These are phyloP conservation scores for Paspalum vaginatum DNA, from an alignment of 176 grass and related monocot genomes.

Conservation along the genomic window DNA sequence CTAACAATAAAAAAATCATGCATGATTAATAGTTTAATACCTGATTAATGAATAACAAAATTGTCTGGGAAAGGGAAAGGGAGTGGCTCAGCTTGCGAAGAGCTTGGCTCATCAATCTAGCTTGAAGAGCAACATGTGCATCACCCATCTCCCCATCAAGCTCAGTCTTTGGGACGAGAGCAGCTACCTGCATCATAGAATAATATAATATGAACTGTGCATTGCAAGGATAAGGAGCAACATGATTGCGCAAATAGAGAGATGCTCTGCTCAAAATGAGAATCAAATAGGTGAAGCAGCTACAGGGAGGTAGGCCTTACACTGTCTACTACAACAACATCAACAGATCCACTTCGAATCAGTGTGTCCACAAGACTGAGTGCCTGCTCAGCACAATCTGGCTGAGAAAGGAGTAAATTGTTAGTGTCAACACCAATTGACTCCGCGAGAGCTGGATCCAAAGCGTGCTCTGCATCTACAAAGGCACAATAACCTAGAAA, in stretches of 20 bases:
- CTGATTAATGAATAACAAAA: conserved; percentile 97
- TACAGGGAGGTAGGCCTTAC: conserved; percentile 55
- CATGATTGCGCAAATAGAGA: conserved; percentile 18
- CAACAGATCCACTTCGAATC: conserved; percentile 96
- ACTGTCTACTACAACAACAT: conserved; percentile 99
- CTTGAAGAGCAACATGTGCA: conserved; percentile 93
- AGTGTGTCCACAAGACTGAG: conserved; percentile 94
- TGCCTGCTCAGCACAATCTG: conserved; percentile 91
- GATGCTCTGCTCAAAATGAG: not conserved
- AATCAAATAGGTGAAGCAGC: not conserved
- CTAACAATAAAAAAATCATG: not conserved
- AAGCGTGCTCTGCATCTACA: conserved; percentile 93
- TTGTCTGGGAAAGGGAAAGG: conserved; percentile 80
- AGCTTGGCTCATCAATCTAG: conserved; percentile 95
- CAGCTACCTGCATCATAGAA: conserved; percentile 74
- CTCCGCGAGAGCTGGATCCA: conserved; percentile 93
- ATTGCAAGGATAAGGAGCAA: too few species aligned
- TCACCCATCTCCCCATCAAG: conserved; percentile 99
- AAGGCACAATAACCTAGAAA: conserved; percentile 95
- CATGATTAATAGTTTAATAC: conserved; percentile 52
- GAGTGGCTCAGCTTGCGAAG: conserved; percentile 97
- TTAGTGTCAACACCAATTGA: conserved; percentile 85
- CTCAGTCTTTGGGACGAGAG: conserved; percentile 91
- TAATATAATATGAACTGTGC: conserved; percentile 21
- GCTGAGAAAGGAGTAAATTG: conserved; percentile 92